A percentile compares a stretch with the other conserved stretches of the same genome.
These are phyloP conservation scores for Starmerella vaccinii DNA, from an alignment of 805 yeast species.

Conservation along the genomic window DNA sequence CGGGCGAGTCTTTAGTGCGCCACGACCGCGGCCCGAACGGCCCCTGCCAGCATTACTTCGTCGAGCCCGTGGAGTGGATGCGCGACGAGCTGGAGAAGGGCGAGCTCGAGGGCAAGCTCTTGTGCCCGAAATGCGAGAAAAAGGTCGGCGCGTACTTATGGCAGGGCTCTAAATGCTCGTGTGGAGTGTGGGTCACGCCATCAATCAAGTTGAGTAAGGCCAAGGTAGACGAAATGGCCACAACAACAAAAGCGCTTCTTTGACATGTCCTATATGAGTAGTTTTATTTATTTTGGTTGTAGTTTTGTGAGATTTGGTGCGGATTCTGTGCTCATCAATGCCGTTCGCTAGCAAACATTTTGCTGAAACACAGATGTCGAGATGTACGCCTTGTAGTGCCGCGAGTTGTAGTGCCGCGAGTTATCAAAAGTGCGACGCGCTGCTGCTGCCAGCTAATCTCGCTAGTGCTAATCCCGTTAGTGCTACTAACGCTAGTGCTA, in stretches of 20 bases:
- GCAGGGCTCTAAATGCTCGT: constrained; percentile 89
- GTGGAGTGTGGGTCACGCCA: constrained; percentile 94
- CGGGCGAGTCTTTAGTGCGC: constrained; percentile 47
- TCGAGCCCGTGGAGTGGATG: constrained; percentile 94
- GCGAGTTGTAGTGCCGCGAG: no score
- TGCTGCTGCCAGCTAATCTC: no score
- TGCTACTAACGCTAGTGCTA: no score
- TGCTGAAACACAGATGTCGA: no score
- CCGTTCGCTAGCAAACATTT: no score
- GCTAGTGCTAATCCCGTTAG: no score
- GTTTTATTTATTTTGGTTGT: not conserved
- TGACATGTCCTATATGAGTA: not conserved
- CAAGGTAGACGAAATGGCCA: constrained; percentile 58
- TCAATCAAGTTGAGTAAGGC: constrained; percentile 73
- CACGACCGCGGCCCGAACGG: constrained; percentile 35
- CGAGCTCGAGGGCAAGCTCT: constrained; percentile 74
- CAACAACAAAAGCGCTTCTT: not conserved
- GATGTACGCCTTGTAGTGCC: no score
- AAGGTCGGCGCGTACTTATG: constrained; percentile 89
- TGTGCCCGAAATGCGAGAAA: constrained; percentile 71
- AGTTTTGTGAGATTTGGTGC: no score
- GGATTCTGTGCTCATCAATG: not conserved
- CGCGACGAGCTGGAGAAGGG: constrained; percentile 60
- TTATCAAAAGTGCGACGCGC: no score
- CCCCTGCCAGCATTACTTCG: constrained; percentile 70